Evolutionary conservation across 345 rosid species (phyloP).

Genomic region (Abelmoschus esculentus): DNA sequence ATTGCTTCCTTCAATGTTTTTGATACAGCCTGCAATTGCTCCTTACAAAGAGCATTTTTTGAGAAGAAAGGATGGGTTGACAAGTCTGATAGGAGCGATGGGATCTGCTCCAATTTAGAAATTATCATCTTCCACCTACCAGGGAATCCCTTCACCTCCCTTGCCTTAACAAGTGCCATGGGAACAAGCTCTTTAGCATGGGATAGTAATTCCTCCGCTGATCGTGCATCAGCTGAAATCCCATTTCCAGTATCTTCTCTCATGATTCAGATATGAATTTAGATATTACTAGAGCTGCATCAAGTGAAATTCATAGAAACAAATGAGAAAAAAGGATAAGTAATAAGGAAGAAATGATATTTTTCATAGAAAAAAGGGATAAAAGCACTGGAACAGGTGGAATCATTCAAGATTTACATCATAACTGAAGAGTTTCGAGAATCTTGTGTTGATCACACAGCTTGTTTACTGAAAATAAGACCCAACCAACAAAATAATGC

Average conservation of each 20-base stretch:
- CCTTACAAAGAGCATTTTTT: constrained; percentile 74
- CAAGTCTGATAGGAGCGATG: constrained; percentile 59
- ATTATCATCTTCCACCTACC: constrained; percentile 82
- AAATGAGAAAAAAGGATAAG: too few relatives aligned
- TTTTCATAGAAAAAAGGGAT: constrained; percentile 1
- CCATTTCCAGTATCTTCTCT: constrained; percentile 33
- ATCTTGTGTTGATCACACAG: constrained; percentile 31
- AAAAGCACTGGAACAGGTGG: constrained; percentile 61
- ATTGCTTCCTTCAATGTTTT: constrained; percentile 50
- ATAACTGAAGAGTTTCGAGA: constrained; percentile 35
- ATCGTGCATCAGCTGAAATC: constrained; percentile 19
- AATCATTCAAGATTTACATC: constrained; percentile 30
- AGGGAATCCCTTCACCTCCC: constrained; percentile 57
- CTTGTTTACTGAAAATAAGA: constrained; percentile 39
- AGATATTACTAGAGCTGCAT: constrained; percentile 22
- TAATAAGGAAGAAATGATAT: not conserved
- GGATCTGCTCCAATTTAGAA: constrained; percentile 78
- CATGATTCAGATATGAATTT: constrained; percentile 26
- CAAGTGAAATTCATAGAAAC: constrained; percentile 23
- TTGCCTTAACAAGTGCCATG: constrained; percentile 46
- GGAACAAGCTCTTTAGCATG: constrained; percentile 73
- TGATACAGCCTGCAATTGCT: constrained; percentile 61
- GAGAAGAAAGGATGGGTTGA: constrained; percentile 81
- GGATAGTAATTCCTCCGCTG: constrained; percentile 63
- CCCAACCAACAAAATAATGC: constrained; percentile 32